These are phyloP conservation scores for Wallemia hederae DNA, from an alignment of 1,284 basidiomycete genomes.

Conservation along the genomic window DNA sequence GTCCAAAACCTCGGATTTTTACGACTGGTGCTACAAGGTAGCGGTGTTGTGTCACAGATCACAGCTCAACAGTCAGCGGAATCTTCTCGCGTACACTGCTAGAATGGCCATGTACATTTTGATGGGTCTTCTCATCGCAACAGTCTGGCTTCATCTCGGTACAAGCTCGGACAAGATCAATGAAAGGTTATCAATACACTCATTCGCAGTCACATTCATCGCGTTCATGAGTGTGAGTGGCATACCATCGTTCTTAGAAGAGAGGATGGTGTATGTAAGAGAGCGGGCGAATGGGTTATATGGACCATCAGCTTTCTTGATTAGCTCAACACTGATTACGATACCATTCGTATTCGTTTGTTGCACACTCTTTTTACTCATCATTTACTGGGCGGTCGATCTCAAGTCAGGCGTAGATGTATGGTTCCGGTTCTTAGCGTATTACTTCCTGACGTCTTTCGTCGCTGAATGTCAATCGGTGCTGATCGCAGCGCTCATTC, in stretches of 20 bases:
- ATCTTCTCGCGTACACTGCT: slow-evolving; percentile 31
- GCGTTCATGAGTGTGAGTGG: slow-evolving; percentile 15
- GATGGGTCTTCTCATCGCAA: slow-evolving; percentile 27
- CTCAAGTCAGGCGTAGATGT: slow-evolving; percentile 22
- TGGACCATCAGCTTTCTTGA: slow-evolving; percentile 11
- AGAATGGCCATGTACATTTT: slow-evolving; percentile 28
- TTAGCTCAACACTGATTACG: slow-evolving; percentile 14
- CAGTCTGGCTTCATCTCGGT: slow-evolving; percentile 28
- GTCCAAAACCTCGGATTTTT: not conserved
- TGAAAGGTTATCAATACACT: slow-evolving; percentile 17
- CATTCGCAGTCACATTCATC: slow-evolving; percentile 30
- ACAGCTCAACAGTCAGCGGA: slow-evolving; percentile 9
- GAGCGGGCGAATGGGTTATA: slow-evolving; percentile 17
- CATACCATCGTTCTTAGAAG: slow-evolving; percentile 17
- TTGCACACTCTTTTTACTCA: slow-evolving; percentile 10
- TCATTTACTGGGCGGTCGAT: slow-evolving; percentile 19
- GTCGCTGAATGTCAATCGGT: slow-evolving; percentile 28
- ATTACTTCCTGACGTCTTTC: slow-evolving; percentile 27
- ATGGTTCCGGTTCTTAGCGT: slow-evolving; percentile 28
- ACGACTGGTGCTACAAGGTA: not conserved
- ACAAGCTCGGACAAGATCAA: slow-evolving; percentile 15
- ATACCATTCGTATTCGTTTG: slow-evolving; percentile 17
- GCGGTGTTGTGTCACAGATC: not conserved
- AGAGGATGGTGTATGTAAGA: slow-evolving; percentile 16
- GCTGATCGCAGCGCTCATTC: slow-evolving; percentile 25